phyloP scores from a whole-genome alignment of 169 alveolate species.

The Cryptosporidium ryanae region DNA sequence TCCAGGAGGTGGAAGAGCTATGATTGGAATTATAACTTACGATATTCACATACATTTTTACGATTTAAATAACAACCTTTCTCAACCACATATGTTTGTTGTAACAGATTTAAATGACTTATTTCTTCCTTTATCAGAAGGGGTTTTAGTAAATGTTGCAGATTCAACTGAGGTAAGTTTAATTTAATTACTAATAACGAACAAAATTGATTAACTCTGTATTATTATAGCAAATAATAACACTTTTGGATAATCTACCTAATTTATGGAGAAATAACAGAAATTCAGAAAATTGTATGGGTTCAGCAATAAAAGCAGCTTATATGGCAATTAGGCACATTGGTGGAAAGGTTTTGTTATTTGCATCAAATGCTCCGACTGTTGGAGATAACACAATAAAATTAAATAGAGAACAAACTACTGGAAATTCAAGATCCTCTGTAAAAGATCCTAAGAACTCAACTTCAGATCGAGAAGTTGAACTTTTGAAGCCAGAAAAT shows the following conservation, averaged over 20 bases:
- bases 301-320: conserved; percentile 92
- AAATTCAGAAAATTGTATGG: conserved; percentile 86
- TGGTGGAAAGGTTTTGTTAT: conserved; percentile 93
- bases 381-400: conserved; percentile 87
- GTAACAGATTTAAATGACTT: conserved; percentile 92
- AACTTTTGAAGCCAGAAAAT: conserved; percentile 81
- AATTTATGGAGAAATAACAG: conserved; percentile 86
- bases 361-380: conserved; percentile 86
- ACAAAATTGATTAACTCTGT: neutral
- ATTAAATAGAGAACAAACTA: conserved; percentile 78
- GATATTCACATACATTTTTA: conserved; percentile 95
- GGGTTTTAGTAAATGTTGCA: conserved; percentile 86
- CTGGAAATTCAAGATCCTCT: conserved; percentile 33
- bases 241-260: conserved; percentile 88
- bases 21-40: conserved; percentile 94
- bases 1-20: conserved; percentile 90
- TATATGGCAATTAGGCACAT: conserved; percentile 90
- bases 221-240: conserved; percentile 54
- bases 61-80: conserved; percentile 83
- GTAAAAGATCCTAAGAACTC: conserved; percentile 71
- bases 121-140: conserved; percentile 94
- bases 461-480: conserved; percentile 81
- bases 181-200: neutral
- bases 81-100: conserved; percentile 91
- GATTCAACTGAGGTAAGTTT: conserved; percentile 84